Evolutionary conservation across 1,284 basidiomycete species (phyloP).

Genomic region (Tetrapyrgos nigripes): DNA sequence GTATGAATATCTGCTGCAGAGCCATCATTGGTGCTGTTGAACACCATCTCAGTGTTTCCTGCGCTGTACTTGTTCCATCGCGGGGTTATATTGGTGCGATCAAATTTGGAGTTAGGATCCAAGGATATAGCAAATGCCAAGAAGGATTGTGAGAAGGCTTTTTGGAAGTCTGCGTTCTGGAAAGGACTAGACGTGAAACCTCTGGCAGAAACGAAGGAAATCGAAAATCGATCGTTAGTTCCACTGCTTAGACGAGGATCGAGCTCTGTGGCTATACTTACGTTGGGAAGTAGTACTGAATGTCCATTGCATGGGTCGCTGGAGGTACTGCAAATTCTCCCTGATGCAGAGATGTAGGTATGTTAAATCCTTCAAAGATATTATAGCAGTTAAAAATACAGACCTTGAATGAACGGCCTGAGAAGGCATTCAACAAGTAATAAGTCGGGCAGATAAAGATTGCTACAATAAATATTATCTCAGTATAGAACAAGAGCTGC

Average conservation of each 20-base stretch:
- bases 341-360: conserved; percentile 12
- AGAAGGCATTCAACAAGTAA: conserved; percentile 17
- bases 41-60: conserved; percentile 17
- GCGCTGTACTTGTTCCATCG: conserved; percentile 10
- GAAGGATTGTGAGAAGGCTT: conserved; percentile 24
- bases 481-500: background rate
- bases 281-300: conserved; percentile 25
- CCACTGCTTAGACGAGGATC: background rate
- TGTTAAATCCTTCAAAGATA: background rate
- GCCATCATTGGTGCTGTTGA: conserved; percentile 14
- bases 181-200: conserved; percentile 5
- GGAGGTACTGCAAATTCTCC: conserved; percentile 31
- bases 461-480: conserved; percentile 10
- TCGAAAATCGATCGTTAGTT: background rate
- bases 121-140: conserved; percentile 20
- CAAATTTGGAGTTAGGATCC: conserved; percentile 20
- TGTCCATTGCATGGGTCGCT: conserved; percentile 24
- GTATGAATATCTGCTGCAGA: conserved; percentile 8
- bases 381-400: background rate
- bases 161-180: conserved; percentile 20
- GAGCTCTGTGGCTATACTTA: conserved; percentile 1
- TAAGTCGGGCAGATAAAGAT: conserved; percentile 29
- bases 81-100: conserved; percentile 11
- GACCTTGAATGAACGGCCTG: conserved; percentile 13
- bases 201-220: background rate